phyloP scores from a whole-genome alignment of 2,329 filamentous ascomycete genomes.

The Aureobasidium leucospermi region DNA sequence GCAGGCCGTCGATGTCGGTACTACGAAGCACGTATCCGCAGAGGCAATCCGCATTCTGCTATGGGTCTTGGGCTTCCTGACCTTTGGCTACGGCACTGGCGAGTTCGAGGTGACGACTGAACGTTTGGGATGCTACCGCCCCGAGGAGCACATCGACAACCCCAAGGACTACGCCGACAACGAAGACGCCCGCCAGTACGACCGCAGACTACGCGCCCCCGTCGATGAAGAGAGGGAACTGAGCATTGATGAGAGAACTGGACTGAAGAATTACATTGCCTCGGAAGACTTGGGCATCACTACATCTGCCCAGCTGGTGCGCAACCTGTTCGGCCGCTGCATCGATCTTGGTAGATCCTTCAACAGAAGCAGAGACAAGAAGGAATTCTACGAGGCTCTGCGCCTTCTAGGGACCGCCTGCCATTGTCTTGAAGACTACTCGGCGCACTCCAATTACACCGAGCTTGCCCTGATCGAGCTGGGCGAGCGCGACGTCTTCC shows the following conservation, averaged over 20 bases:
- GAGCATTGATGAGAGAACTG: constrained; percentile 49
- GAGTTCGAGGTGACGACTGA: constrained; percentile 51
- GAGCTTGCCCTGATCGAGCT: constrained; percentile 47
- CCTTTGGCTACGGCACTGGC: constrained; percentile 49
- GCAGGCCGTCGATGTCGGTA: constrained; percentile 49
- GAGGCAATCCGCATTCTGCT: constrained; percentile 49
- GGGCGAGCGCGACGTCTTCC: constrained; percentile 45
- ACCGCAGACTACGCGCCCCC: constrained; percentile 72
- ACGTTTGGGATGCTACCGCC: constrained; percentile 42
- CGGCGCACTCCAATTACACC: constrained; percentile 49
- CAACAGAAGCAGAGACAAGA: constrained; percentile 35
- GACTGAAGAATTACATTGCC: constrained; percentile 99
- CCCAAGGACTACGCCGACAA: constrained; percentile 67
- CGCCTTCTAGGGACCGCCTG: constrained; percentile 46
- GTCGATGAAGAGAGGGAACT: constrained; percentile 45
- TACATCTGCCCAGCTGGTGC: constrained; percentile 67
- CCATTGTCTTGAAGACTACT: constrained; percentile 49
- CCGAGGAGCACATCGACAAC: constrained; percentile 50
- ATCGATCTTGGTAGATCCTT: constrained; percentile 44
- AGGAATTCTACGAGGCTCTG: constrained; percentile 42
- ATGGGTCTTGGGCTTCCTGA: constrained; percentile 49
- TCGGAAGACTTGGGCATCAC: constrained; percentile 85
- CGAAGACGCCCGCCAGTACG: constrained; percentile 73
- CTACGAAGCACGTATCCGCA: constrained; percentile 45
- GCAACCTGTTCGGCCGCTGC: constrained; percentile 37